Evolutionary conservation across 2,329 filamentous ascomycete species (phyloP).

Genomic region (Fusarium pseudonygamai): DNA sequence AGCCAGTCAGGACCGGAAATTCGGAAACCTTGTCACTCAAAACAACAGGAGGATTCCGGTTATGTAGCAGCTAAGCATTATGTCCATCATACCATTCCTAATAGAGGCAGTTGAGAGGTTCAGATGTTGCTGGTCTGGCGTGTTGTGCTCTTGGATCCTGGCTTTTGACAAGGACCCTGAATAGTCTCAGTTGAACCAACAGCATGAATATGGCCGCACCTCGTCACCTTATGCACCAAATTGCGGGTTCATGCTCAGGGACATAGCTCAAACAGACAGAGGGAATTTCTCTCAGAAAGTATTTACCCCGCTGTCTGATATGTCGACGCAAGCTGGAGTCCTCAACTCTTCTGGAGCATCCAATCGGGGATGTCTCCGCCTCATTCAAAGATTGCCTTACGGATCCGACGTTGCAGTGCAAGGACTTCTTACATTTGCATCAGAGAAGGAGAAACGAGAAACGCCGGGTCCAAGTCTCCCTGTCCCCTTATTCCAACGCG

Average conservation of each 20-base stretch:
- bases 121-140: neutral
- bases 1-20: neutral
- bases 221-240: constrained; percentile 11
- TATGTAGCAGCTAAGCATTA: neutral
- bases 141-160: neutral
- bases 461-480: neutral
- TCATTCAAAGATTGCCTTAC: neutral
- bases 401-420: constrained; percentile 1
- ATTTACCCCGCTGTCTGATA: neutral
- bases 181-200: constrained; percentile 4
- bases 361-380: constrained; percentile 13
- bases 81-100: constrained; percentile 7
- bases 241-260: neutral
- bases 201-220: constrained; percentile 8
- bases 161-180: neutral
- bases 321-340: neutral
- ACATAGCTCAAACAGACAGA: neutral
- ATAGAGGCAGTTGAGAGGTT: neutral
- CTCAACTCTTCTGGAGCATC: neutral
- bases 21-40: neutral
- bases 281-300: neutral
- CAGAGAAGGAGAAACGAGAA: neutral
- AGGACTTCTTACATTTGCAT: neutral
- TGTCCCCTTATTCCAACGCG: neutral
- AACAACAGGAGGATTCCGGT: neutral